Percentiles rank a stretch among this genome's conserved stretches.
These are phyloP conservation scores for Chimonanthus salicifolius DNA, from an alignment of 164 flowering plant species.

Conservation along the genomic window DNA sequence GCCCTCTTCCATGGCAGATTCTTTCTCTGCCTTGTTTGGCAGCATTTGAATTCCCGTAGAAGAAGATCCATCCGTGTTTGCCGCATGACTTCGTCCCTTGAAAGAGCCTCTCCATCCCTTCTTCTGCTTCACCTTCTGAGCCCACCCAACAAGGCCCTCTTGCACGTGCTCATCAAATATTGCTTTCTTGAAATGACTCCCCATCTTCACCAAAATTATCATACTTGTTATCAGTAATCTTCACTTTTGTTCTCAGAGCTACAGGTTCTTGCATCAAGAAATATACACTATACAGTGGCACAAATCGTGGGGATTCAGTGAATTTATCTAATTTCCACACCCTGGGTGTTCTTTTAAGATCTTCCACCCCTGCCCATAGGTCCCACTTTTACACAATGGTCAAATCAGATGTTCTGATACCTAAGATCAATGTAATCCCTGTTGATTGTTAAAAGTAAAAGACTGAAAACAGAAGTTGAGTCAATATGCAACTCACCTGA, in stretches of 20 bases:
- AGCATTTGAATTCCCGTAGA: conserved; percentile 10
- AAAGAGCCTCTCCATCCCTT: not conserved
- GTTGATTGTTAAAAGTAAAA: not conserved
- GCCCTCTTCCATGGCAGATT: conserved; percentile 5
- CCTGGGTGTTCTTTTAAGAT: too few species aligned
- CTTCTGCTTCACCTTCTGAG: conserved; percentile 11
- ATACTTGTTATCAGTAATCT: not conserved
- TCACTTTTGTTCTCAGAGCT: not conserved
- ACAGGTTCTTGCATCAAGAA: too few species aligned
- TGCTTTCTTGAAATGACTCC: conserved; percentile 15
- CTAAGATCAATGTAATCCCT: too few species aligned
- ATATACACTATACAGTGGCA: too few species aligned
- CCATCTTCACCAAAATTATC: conserved; percentile 7
- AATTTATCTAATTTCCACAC: too few species aligned
- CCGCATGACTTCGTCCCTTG: too few species aligned
- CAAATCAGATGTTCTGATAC: too few species aligned
- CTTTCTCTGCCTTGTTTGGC: not conserved
- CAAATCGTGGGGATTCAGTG: too few species aligned
- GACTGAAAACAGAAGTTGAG: not conserved
- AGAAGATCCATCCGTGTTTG: not conserved
- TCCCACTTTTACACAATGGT: too few species aligned
- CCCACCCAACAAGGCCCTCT: conserved; percentile 14
- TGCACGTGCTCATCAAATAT: conserved; percentile 19
- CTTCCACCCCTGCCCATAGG: too few species aligned
- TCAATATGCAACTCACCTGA: conserved; percentile 6